phyloP scores from a whole-genome alignment of 192 early-diverging fungal species.

The Gigaspora rosea region DNA sequence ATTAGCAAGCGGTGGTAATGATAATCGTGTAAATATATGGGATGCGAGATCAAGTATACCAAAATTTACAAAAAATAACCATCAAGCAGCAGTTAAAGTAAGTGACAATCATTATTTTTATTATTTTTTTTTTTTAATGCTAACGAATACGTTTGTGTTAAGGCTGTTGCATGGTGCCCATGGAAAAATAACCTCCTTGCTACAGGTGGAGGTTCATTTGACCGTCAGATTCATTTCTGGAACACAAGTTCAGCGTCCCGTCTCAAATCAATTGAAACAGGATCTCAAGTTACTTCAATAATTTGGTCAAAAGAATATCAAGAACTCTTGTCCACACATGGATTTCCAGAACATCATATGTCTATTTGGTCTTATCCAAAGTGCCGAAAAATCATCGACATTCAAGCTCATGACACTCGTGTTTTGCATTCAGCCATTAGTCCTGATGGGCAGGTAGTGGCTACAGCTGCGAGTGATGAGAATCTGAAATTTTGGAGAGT shows the following conservation, averaged over 20 bases:
- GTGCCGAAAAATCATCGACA: constrained; percentile 68
- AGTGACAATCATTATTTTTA: constrained; percentile 36
- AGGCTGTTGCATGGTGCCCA: constrained; percentile 95
- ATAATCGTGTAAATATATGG: constrained; percentile 91
- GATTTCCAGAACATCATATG: constrained; percentile 86
- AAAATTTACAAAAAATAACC: constrained; percentile 68
- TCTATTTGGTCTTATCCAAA: constrained; percentile 82
- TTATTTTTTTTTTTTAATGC: not conserved
- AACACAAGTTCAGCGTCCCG: constrained; percentile 70
- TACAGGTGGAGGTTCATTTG: constrained; percentile 89
- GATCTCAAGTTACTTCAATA: constrained; percentile 91
- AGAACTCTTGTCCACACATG: constrained; percentile 92
- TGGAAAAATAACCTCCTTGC: constrained; percentile 85
- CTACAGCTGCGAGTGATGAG: constrained; percentile 92
- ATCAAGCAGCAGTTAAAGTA: constrained; percentile 91
- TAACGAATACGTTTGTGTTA: not conserved
- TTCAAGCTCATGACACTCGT: constrained; percentile 80
- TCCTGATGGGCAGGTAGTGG: constrained; percentile 89
- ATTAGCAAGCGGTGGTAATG: constrained; percentile 95
- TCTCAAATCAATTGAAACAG: constrained; percentile 72
- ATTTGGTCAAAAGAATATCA: constrained; percentile 82
- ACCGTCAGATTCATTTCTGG: constrained; percentile 92
- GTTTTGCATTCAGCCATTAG: constrained; percentile 89
- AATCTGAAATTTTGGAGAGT: constrained; percentile 96
- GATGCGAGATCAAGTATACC: constrained; percentile 72